These are phyloP conservation scores for Termitomyces sp. DNA, from an alignment of 768 basidiomycete species.

Conservation along the genomic window DNA sequence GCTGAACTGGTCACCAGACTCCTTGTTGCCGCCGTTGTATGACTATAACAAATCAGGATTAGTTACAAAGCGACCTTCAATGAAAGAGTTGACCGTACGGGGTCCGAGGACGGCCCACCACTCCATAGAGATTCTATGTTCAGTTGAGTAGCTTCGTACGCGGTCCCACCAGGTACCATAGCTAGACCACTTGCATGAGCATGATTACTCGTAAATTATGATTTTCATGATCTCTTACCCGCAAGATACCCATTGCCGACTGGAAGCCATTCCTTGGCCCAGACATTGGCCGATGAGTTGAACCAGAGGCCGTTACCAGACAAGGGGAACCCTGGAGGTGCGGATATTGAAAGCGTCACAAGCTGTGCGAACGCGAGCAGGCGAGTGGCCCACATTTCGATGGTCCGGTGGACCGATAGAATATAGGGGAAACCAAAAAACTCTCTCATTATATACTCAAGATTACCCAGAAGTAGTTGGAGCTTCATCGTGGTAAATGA, in stretches of 20 bases:
- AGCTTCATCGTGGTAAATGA: constrained; percentile 16
- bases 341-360: constrained; percentile 14
- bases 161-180: constrained; percentile 58
- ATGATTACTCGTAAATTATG: background rate
- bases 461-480: constrained; percentile 3
- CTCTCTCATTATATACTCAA: constrained; percentile 12
- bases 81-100: constrained; percentile 31
- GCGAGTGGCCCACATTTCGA: constrained; percentile 20
- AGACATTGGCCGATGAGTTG: constrained; percentile 41
- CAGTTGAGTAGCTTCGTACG: constrained; percentile 55
- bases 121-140: constrained; percentile 78
- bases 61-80: background rate
- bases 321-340: constrained; percentile 48
- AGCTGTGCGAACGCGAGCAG: constrained; percentile 19
- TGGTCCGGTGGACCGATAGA: constrained; percentile 5
- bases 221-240: constrained; percentile 31
- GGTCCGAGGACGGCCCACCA: constrained; percentile 66
- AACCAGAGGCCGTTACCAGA: constrained; percentile 81
- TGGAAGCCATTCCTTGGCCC: constrained; percentile 60
- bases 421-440: constrained; percentile 10
- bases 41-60: constrained; percentile 26
- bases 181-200: constrained; percentile 29
- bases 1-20: constrained; percentile 33
- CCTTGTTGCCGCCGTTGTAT: constrained; percentile 70
- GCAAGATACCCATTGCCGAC: constrained; percentile 72